Base-by-base conservation (phyloP, 139 green algal genomes). In the Micractinium conductrix region DNA sequence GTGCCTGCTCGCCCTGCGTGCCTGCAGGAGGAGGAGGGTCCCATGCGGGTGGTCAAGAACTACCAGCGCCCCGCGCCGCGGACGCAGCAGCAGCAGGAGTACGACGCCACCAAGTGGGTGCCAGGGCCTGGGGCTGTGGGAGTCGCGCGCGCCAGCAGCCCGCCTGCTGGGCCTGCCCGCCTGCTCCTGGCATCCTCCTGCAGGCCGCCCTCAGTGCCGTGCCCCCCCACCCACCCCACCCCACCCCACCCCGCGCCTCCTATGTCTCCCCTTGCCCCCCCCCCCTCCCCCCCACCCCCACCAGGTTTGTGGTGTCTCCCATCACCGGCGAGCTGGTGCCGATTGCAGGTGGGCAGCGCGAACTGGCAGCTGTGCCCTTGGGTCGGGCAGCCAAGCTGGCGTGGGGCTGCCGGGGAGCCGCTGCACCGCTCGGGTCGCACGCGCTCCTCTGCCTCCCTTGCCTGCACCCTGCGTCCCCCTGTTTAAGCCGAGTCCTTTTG, bases 251-350 rank as follows among this genome's bases (percentile, higher is more conserved):
- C 12, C 22, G 21, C 7, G 12, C 65, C 33, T 73, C 10, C n/a
- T 30, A n/a, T 44, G 12, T 9, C n/a, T 30, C 71, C 70, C 7
- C 6, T 33, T 38, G 1, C 5, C 24, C 26, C 28, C 44, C 71
- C 43, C 43, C 48, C 45, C 73, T 1, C 5, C 7, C 72, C 26
- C 43, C 40, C 71, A 21, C 42, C 44, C 26, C 42, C 83, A 80
- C 89, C 73, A 94, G 95, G 90, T 96, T 94, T 84, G 97, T 95
- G 37, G 93, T 99, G 69, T 99, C 97, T 33, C 97, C 97, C 26
- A 98, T 99, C 83, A 99, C 97, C 2, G 97, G 96, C 50, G 94
- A 96, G 90, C 87, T 96, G 37, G 84, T 98, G 22, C 89, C 90
- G 6, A 62, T 96, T 14, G 84, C 89, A n/a, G n/a, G n/a, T n/a